Evolutionary conservation across 2,329 filamentous ascomycete species (phyloP).

Genomic region (Xylaria sp.): DNA sequence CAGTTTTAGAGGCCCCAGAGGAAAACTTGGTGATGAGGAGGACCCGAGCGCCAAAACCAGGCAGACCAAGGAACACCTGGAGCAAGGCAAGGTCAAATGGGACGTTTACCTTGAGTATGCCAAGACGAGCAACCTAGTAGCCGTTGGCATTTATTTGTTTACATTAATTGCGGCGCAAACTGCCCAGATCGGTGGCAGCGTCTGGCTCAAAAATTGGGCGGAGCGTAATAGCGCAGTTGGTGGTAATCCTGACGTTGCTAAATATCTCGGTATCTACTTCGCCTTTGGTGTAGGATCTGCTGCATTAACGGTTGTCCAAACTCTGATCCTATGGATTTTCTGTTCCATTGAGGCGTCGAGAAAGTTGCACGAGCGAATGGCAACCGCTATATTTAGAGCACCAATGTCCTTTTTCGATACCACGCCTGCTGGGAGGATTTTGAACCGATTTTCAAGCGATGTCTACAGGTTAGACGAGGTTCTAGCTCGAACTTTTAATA

Average conservation of each 20-base stretch:
- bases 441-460: conserved; percentile 95
- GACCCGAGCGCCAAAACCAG: conserved; percentile 79
- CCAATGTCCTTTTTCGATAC: conserved; percentile 99
- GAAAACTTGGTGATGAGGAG: conserved; percentile 87
- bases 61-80: conserved; percentile 86
- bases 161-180: conserved; percentile 84
- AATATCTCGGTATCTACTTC: conserved; percentile 96
- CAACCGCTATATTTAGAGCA: conserved; percentile 94
- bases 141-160: conserved; percentile 82
- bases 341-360: conserved; percentile 98
- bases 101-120: conserved; percentile 94
- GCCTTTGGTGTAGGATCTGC: conserved; percentile 91
- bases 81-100: conserved; percentile 99
- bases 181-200: conserved; percentile 81
- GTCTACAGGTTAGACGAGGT: conserved; percentile 91
- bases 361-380: conserved; percentile 97
- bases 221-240: conserved; percentile 77
- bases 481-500: conserved; percentile 96
- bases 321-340: conserved; percentile 97
- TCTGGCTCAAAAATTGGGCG: conserved; percentile 96
- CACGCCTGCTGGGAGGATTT: conserved; percentile 92
- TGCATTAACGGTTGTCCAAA: conserved; percentile 87
- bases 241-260: conserved; percentile 80
- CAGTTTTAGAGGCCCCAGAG: conserved; percentile 86
- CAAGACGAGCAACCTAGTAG: conserved; percentile 88